A percentile compares a stretch with the other conserved stretches of the same genome.
Evolutionary conservation across 768 basidiomycete species (phyloP).

Genomic region (Hygrocybe coccinea): DNA sequence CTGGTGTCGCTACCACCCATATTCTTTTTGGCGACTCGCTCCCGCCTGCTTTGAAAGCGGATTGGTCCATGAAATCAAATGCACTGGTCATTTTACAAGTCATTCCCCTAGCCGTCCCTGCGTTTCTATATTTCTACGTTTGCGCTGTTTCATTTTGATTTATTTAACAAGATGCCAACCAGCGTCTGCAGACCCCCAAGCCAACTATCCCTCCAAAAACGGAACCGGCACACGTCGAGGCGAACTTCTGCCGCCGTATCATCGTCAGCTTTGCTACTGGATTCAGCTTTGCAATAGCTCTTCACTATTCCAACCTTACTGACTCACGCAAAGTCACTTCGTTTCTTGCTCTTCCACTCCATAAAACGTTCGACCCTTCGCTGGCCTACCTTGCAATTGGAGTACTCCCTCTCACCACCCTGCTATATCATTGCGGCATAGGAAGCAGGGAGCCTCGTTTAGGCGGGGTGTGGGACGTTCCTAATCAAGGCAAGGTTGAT

Average conservation of each 20-base stretch:
- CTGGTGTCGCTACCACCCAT: constrained; percentile 43
- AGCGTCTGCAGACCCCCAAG: not conserved
- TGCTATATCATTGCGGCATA: constrained; percentile 41
- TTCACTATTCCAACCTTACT: constrained; percentile 51
- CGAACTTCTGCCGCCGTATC: constrained; percentile 27
- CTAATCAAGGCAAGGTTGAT: constrained; percentile 40
- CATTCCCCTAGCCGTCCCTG: constrained; percentile 32
- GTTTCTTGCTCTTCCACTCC: constrained; percentile 49
- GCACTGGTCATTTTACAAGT: constrained; percentile 39
- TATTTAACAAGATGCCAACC: constrained; percentile 1
- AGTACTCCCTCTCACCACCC: constrained; percentile 43
- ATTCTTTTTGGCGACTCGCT: constrained; percentile 33
- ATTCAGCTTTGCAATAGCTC: constrained; percentile 49
- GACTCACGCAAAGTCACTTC: constrained; percentile 45
- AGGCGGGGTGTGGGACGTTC: constrained; percentile 43
- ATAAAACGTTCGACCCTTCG: constrained; percentile 51
- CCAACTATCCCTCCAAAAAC: not conserved
- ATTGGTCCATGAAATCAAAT: constrained; percentile 40
- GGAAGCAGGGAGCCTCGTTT: constrained; percentile 37
- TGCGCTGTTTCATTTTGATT: constrained; percentile 20
- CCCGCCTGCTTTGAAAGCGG: constrained; percentile 25
- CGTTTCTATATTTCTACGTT: constrained; percentile 30
- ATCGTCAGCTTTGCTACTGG: constrained; percentile 40
- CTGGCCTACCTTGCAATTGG: constrained; percentile 50
- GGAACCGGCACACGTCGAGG: not conserved